Base-by-base conservation (phyloP, 345 rosid genomes). In the Citrus cavaleriei region DNA sequence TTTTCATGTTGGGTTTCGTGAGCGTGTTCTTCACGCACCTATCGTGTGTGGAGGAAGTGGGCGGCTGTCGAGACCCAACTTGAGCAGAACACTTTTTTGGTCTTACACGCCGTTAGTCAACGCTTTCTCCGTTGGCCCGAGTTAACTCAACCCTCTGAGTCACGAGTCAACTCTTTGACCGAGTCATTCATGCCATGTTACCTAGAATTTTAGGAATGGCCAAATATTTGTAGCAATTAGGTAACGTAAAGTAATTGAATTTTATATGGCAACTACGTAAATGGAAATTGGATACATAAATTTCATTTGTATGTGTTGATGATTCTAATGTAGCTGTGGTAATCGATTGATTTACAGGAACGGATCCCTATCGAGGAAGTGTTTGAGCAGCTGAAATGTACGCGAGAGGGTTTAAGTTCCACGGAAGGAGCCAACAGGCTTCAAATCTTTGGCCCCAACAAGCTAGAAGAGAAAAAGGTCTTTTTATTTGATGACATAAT, bases 401-500 rank as follows among this genome's bases (percentile, higher is more conserved):
- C 89, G 70, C 77, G 73, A 70, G 91, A 93, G 75, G 98, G 98
- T 77, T 83, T 94, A 69, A 76, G 73, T 57, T 57, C 89, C 1
- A 85, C 77, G 4, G 98, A 94, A 80, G 98, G 97, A 76, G 89
- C 74, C 83, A 84, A 72, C 85, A 81, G 98, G 85, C 90, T 94
- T 78, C 92, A 88, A 70, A 85, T 94, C 75, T 94, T 94, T 78
- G 98, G 98, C 25, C 96, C 94, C 85, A 94, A 94, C 95, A 94
- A 93, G 63, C 85, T 94, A 54, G 97, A 94, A 74, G 98, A 94
- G 91, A 94, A 92, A 75, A 94, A 91, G 91, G 93, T 90, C 2
- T 70, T 37, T 37, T n/a, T n/a, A 2, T 13, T 77, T 54, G 24
- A 35, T 58, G 25, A 55, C 27, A 24, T 7, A 18, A 5, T 22